Conservation (phyloP, 768 basidiomycete species). For the Wakefieldia striispora region DNA sequence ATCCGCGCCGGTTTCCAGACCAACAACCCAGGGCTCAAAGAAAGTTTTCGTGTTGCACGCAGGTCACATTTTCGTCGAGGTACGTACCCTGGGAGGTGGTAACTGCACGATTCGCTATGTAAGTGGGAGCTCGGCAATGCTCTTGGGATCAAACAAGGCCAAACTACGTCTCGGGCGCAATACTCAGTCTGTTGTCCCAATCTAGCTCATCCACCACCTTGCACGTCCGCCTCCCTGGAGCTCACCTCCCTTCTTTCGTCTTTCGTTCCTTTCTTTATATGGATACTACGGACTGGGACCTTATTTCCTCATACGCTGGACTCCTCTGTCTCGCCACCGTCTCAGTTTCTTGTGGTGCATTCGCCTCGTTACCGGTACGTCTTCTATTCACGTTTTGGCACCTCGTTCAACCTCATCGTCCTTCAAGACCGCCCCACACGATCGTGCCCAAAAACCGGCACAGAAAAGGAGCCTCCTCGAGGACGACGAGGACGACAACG, state of each 20-base stretch:
- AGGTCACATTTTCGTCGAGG: no score
- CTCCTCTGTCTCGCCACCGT: constrained; percentile 59
- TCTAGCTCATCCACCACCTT: no score
- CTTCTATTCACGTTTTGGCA: not conserved
- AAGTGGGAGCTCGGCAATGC: not conserved
- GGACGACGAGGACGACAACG: constrained; percentile 49
- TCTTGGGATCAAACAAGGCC: constrained; percentile 13
- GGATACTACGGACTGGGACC: constrained; percentile 46
- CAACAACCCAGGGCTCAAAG: no score
- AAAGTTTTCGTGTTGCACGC: no score
- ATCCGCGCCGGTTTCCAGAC: no score
- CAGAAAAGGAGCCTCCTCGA: constrained; percentile 23
- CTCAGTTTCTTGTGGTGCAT: constrained; percentile 72
- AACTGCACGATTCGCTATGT: no score
- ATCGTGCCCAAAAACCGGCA: not conserved
- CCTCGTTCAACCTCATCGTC: not conserved
- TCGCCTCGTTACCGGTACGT: constrained; percentile 65
- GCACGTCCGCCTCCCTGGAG: not conserved
- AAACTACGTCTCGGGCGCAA: constrained; percentile 15
- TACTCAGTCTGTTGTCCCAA: no score
- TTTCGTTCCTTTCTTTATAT: constrained; percentile 8
- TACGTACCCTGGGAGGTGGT: no score
- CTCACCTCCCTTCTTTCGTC: not conserved
- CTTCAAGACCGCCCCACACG: constrained; percentile 8
- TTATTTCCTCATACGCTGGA: constrained; percentile 67